phyloP scores from a whole-genome alignment of 257 asterid genomes.

The Paulownia fortunei region DNA sequence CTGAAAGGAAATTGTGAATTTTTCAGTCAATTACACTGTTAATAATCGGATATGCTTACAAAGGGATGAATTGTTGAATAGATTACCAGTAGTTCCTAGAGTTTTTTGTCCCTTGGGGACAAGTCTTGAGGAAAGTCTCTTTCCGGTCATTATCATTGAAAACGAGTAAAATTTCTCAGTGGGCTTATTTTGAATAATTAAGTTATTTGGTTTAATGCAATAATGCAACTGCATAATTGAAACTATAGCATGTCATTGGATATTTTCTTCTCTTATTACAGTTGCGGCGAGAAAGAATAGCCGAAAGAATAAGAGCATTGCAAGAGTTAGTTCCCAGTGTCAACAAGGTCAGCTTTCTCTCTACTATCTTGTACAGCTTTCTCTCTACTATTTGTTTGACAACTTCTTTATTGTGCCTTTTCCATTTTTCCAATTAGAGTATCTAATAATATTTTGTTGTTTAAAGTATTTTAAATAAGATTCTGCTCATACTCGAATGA shows the following conservation, averaged over 20 bases:
- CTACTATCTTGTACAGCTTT: slow-evolving; percentile 22
- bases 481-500: slow-evolving; percentile 25
- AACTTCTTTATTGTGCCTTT: not conserved
- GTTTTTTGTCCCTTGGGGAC: slow-evolving; percentile 7
- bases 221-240: not conserved
- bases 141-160: not conserved
- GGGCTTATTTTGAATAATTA: slow-evolving; percentile 4
- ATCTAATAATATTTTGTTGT: not conserved
- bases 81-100: not conserved
- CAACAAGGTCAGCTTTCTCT: slow-evolving; percentile 71
- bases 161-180: not conserved
- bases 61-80: slow-evolving; percentile 17
- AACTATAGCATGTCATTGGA: not conserved
- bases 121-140: not conserved
- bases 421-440: not conserved
- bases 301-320: slow-evolving; percentile 96
- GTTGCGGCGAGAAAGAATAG: slow-evolving; percentile 97
- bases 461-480: not conserved
- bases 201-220: not conserved
- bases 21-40: not conserved
- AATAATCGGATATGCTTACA: slow-evolving; percentile 1
- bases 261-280: slow-evolving; percentile 32
- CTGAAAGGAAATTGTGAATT: not conserved
- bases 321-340: slow-evolving; percentile 99
- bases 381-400: not conserved